These are phyloP conservation scores for Huntiella moniliformis DNA, from an alignment of 2,329 filamentous ascomycete species.

Conservation along the genomic window DNA sequence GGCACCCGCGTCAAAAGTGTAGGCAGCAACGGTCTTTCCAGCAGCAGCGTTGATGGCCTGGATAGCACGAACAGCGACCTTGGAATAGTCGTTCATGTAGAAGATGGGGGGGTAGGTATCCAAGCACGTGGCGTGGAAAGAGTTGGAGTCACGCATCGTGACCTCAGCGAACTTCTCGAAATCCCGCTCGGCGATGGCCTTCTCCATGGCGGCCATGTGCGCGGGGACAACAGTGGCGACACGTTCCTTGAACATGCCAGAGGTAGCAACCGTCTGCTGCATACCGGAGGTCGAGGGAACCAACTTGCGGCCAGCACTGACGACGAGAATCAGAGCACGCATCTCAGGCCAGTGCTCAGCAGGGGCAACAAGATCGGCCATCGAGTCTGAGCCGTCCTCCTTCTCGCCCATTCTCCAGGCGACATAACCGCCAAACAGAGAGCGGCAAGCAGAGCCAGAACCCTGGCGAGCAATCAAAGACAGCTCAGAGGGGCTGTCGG, in stretches of 20 bases:
- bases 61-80: conserved; percentile 71
- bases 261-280: conserved; percentile 90
- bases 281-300: conserved; percentile 85
- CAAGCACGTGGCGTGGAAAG: conserved; percentile 85
- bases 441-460: conserved; percentile 84
- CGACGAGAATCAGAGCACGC: conserved; percentile 81
- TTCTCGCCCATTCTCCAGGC: conserved; percentile 71
- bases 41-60: conserved; percentile 72
- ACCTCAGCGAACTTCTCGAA: conserved; percentile 76
- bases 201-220: conserved; percentile 71
- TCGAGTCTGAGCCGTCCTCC: conserved; percentile 66
- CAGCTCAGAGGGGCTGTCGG: conserved; percentile 62
- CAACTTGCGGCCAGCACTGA: conserved; percentile 85
- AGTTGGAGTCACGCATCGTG: conserved; percentile 94
- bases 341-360: conserved; percentile 89
- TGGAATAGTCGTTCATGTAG: conserved; percentile 89
- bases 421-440: conserved; percentile 86
- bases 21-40: conserved; percentile 68
- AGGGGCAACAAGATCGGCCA: conserved; percentile 74
- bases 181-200: conserved; percentile 57
- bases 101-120: conserved; percentile 96
- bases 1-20: conserved; percentile 93
- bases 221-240: conserved; percentile 59
- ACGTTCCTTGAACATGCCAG: conserved; percentile 64
- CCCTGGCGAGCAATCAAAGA: conserved; percentile 83